phyloP scores from a whole-genome alignment of 2,329 filamentous ascomycete genomes.

The Trichoderma cornu-damae region DNA sequence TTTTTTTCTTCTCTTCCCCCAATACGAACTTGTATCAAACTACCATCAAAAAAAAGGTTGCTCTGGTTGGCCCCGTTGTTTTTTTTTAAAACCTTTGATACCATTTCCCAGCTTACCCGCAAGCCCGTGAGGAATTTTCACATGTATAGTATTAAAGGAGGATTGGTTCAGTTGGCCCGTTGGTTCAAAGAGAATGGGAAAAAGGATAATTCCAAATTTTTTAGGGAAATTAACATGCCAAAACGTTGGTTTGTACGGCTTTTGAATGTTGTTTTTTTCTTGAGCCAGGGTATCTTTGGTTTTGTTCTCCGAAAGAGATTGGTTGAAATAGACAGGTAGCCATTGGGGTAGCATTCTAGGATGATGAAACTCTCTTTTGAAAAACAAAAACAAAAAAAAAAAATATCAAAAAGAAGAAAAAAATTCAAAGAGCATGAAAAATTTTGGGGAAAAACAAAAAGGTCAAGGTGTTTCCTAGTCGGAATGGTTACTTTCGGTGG shows the following conservation, averaged over 20 bases:
- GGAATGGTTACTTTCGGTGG: too few species aligned
- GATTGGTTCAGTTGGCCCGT: conserved; percentile 15
- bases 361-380: neutral
- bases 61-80: neutral
- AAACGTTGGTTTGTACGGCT: conserved; percentile 1
- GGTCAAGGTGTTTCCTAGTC: too few species aligned
- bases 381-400: neutral
- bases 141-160: conserved; percentile 11
- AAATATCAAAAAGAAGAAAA: too few species aligned
- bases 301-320: conserved; percentile 1
- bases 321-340: conserved; percentile 15
- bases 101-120: neutral
- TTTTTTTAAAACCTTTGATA: conserved; percentile 7
- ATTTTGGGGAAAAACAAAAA: too few species aligned
- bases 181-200: conserved; percentile 16
- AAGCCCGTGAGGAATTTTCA: conserved; percentile 1
- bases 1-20: neutral
- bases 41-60: neutral
- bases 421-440: too few species aligned
- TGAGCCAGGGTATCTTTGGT: conserved; percentile 12
- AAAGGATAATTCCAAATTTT: conserved; percentile 15
- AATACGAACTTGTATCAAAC: neutral
- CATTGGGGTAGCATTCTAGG: conserved; percentile 1
- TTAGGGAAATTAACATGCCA: neutral
- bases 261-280: conserved; percentile 15